Evolutionary conservation across 2,329 filamentous ascomycete genomes (phyloP).

Genomic region (Sporothrix mexicana): DNA sequence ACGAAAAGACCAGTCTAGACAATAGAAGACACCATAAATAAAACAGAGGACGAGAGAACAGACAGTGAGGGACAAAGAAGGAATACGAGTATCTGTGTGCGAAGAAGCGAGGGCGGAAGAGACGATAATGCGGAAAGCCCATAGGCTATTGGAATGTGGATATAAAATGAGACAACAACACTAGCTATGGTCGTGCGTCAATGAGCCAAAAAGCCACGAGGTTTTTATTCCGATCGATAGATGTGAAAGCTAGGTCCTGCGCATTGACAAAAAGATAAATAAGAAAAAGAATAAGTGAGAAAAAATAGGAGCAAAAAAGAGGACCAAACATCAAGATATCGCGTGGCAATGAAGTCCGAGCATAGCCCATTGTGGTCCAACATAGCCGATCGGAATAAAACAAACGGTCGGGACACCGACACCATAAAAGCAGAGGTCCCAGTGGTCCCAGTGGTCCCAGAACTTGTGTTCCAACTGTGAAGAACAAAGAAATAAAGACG

Average conservation of each 20-base stretch:
- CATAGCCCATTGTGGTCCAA: not conserved
- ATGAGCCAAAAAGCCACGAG: not conserved
- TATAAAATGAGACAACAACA: not conserved
- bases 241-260: not conserved
- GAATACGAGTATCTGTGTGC: not conserved
- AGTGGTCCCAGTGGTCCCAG: not conserved
- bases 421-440: not conserved
- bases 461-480: not conserved
- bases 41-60: not conserved
- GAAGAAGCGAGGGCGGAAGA: not conserved
- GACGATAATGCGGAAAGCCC: not conserved
- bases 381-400: not conserved
- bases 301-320: not conserved
- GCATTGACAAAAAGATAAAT: conserved; percentile 6
- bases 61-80: not conserved
- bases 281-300: not conserved
- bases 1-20: conserved; percentile 13
- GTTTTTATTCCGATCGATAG: not conserved
- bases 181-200: not conserved
- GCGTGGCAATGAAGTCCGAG: conserved; percentile 3
- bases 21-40: not conserved
- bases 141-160: not conserved
- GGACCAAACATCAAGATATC: conserved; percentile 1
- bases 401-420: conserved; percentile 8
- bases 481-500: not conserved